A percentile compares a stretch with the other conserved stretches of the same genome.
Conservation (phyloP, 2,329 filamentous ascomycete genomes). For the Ceratocystis harringtonii region DNA sequence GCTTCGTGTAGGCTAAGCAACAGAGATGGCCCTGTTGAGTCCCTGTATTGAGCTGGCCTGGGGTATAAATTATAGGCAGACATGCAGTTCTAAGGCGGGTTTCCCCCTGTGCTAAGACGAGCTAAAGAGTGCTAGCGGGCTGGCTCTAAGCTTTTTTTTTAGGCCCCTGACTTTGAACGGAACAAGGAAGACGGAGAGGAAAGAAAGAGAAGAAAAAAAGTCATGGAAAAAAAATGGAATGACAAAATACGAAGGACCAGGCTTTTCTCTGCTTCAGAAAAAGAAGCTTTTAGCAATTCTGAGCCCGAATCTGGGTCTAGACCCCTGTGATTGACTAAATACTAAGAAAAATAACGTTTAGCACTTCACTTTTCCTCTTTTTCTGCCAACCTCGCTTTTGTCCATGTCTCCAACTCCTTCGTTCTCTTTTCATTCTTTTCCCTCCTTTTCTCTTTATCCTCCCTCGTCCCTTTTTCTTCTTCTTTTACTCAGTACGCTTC, state of each 20-base stretch:
- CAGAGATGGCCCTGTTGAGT: too few relatives aligned
- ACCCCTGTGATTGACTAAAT: too few relatives aligned
- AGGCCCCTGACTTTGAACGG: too few relatives aligned
- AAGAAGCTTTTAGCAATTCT: background rate
- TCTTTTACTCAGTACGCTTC: background rate
- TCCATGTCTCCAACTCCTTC: slow-evolving; percentile 1
- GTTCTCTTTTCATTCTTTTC: background rate
- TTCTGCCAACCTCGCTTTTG: background rate
- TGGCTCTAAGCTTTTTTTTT: too few relatives aligned
- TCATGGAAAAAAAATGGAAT: background rate
- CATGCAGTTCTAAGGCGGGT: too few relatives aligned
- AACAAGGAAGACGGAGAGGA: background rate
- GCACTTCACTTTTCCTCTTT: background rate
- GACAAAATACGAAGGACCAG: background rate
- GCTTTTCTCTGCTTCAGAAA: background rate
- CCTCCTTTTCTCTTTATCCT: background rate
- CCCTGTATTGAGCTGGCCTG: too few relatives aligned
- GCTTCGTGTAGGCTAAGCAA: too few relatives aligned
- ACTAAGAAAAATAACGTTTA: background rate
- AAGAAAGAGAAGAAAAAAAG: background rate
- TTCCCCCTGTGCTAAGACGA: too few relatives aligned
- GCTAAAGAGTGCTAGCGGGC: too few relatives aligned
- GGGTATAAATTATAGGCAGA: too few relatives aligned
- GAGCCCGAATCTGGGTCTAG: too few relatives aligned
- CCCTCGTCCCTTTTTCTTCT: background rate